Conservation (phyloP, 805 yeast genomes). For the Metschnikowia aberdeeniae region DNA sequence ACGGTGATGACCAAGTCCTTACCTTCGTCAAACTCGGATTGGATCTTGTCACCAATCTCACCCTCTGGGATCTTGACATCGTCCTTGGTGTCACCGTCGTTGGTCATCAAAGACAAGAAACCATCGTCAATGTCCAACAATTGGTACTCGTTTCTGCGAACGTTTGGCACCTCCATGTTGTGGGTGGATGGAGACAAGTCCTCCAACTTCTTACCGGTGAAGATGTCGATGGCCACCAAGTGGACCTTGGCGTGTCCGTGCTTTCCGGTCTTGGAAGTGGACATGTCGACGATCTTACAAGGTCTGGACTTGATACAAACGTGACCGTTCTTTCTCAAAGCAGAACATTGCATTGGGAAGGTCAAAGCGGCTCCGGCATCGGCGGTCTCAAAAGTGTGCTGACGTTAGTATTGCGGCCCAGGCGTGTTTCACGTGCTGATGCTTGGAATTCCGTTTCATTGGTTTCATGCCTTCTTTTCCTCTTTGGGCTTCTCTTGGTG, state of each 20-base stretch:
- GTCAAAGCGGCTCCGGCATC: conserved; percentile 98
- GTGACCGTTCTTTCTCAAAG: conserved; percentile 99
- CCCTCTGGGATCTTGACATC: conserved; percentile 98
- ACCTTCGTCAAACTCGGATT: conserved; percentile 94
- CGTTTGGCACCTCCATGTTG: conserved; percentile 99
- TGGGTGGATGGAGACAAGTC: conserved; percentile 99
- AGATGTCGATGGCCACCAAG: conserved; percentile 97
- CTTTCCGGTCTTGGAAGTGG: conserved; percentile 99
- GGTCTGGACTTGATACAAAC: conserved; percentile 99
- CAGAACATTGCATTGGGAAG: conserved; percentile 99
- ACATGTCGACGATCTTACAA: conserved; percentile 99
- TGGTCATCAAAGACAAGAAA: conserved; percentile 92
- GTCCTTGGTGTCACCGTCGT: conserved; percentile 98
- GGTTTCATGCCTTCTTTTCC: too few species aligned
- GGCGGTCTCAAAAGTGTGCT: conserved; percentile 96
- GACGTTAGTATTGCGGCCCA: conserved; percentile 22
- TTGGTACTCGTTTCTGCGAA: conserved; percentile 92
- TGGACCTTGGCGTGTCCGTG: conserved; percentile 99
- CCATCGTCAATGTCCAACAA: conserved; percentile 98
- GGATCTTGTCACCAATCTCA: conserved; percentile 91
- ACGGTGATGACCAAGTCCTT: conserved; percentile 96
- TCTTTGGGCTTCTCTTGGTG: too few species aligned
- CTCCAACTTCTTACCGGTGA: conserved; percentile 99
- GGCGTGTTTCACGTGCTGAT: too few species aligned
- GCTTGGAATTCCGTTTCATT: too few species aligned